Conservation (phyloP, 2,329 filamentous ascomycete species). For the Cladophialophora chaetospira region DNA sequence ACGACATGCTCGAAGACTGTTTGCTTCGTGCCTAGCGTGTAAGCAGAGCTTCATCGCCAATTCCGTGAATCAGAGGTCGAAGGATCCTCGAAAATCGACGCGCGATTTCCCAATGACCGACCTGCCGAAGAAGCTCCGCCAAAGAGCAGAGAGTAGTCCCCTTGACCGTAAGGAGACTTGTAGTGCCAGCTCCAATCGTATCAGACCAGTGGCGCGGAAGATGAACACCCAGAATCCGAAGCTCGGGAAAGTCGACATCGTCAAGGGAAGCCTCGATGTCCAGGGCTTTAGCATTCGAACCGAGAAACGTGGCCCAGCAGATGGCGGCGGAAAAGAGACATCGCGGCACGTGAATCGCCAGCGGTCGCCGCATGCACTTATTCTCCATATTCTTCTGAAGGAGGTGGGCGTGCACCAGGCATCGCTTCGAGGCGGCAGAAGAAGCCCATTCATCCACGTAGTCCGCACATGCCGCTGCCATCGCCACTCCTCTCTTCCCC, state of each 20-base stretch:
- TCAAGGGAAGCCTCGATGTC: too few relatives aligned
- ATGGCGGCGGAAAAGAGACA: not conserved
- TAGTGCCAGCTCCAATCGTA: not conserved
- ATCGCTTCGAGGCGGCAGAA: not conserved
- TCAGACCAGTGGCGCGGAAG: not conserved
- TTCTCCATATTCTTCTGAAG: not conserved
- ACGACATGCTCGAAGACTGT: too few relatives aligned
- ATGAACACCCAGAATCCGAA: not conserved
- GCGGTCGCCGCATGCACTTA: not conserved
- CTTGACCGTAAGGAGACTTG: not conserved
- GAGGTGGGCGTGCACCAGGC: not conserved
- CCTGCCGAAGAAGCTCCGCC: not conserved
- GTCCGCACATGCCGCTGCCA: not conserved
- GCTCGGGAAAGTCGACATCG: not conserved
- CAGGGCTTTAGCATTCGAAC: too few relatives aligned
- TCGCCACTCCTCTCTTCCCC: slow-evolving; percentile 5
- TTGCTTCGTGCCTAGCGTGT: too few relatives aligned
- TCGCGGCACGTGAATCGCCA: not conserved
- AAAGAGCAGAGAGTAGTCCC: not conserved
- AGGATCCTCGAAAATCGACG: not conserved
- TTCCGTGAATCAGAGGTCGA: not conserved
- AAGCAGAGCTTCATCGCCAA: too few relatives aligned
- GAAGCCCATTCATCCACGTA: not conserved
- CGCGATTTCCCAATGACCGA: not conserved
- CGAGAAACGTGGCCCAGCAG: not conserved